Percentiles rank a stretch among this genome's conserved stretches.
Evolutionary conservation across 352 stramenopile species (phyloP).

Genomic region (Phytophthora pistaciae): DNA sequence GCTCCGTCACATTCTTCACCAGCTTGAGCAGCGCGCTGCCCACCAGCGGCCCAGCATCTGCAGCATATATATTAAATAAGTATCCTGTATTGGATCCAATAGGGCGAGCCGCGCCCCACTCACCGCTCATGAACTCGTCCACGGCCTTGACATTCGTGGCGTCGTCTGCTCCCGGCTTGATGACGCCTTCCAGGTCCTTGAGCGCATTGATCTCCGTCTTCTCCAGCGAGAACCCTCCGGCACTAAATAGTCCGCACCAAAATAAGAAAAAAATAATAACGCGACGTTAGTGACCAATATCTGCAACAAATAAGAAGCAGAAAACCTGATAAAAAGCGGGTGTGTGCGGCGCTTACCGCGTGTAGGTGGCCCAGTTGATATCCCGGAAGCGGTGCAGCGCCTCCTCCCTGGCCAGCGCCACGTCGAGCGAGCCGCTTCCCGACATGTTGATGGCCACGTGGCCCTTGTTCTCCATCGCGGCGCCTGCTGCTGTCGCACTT

Average conservation of each 20-base stretch:
- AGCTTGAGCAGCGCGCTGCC: constrained; percentile 81
- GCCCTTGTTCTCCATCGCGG: constrained; percentile 63
- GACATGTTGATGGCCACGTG: constrained; percentile 80
- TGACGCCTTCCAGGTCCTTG: constrained; percentile 84
- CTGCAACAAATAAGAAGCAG: neutral
- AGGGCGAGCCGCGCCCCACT: neutral
- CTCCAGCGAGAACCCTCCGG: constrained; percentile 84
- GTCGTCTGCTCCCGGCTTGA: constrained; percentile 73
- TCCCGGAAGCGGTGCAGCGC: constrained; percentile 88
- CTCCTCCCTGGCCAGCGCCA: constrained; percentile 80
- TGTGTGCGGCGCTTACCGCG: constrained; percentile 49
- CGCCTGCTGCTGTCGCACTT: constrained; percentile 9
- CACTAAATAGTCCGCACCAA: constrained; percentile 32
- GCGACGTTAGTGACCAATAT: too few species aligned
- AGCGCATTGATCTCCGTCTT: constrained; percentile 88
- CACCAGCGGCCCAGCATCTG: constrained; percentile 73
- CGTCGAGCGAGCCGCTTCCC: constrained; percentile 67
- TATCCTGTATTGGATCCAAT: neutral
- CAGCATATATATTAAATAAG: constrained; percentile 5
- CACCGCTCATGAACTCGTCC: constrained; percentile 76
- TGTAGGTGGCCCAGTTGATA: constrained; percentile 93
- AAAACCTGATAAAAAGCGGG: neutral
- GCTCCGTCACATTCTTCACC: constrained; percentile 90
- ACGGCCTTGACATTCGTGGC: constrained; percentile 68
- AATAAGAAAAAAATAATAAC: neutral